Conservation (phyloP, 2,329 filamentous ascomycete species). For the Colletotrichum noveboracense region DNA sequence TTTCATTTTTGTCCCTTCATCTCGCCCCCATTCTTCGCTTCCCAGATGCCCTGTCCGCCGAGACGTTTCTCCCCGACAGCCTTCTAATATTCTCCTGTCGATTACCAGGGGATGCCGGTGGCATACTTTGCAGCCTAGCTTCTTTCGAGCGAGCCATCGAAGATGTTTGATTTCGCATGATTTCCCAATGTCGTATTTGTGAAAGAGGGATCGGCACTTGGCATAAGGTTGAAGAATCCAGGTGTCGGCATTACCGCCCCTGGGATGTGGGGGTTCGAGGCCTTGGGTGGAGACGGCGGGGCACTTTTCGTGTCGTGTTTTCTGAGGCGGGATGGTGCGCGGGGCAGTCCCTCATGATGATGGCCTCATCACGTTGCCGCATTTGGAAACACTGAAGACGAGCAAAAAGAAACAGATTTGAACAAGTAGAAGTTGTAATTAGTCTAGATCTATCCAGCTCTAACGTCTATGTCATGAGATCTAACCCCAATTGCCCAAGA, state of each 20-base stretch:
- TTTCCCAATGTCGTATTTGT: neutral
- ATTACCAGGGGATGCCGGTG: neutral
- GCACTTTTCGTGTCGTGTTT: neutral
- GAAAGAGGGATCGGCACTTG: neutral
- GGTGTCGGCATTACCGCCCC: neutral
- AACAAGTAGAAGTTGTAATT: neutral
- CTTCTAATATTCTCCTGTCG: neutral
- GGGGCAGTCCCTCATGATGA: neutral
- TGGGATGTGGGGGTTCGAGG: neutral
- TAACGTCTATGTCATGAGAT: conserved; percentile 5
- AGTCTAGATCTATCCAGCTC: conserved; percentile 2
- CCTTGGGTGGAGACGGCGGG: neutral
- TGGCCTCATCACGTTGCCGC: fast-evolving
- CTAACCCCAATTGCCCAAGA: neutral
- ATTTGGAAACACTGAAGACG: neutral
- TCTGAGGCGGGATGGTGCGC: neutral
- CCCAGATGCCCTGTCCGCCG: neutral
- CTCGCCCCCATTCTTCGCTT: neutral
- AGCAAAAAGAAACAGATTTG: fast-evolving
- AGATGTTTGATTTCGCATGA: neutral
- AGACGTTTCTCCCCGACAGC: neutral
- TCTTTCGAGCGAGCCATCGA: neutral
- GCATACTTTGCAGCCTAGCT: neutral
- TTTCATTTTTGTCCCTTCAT: neutral
- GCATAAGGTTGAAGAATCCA: neutral